Conservation (phyloP, 2,329 filamentous ascomycete genomes). For the Pseudocercospora fijiensis region DNA sequence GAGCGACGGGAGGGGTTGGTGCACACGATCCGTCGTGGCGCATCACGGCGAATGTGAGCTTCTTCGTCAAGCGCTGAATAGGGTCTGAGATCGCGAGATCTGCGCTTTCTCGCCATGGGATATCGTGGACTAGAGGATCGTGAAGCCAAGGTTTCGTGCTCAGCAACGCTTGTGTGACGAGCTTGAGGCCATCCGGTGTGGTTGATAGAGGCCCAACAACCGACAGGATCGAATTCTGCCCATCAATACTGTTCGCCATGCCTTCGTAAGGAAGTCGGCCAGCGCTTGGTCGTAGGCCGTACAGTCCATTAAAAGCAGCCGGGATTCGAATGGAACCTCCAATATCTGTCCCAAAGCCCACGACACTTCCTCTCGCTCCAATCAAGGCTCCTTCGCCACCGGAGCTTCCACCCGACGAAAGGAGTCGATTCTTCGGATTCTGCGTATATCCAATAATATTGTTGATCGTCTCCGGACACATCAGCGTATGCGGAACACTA, state of each 20-base stretch:
- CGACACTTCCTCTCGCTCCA: conserved; percentile 53
- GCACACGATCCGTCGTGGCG: conserved; percentile 52
- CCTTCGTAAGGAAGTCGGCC: conserved; percentile 53
- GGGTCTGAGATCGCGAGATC: conserved; percentile 41
- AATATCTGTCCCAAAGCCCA: conserved; percentile 57
- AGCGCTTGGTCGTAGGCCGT: conserved; percentile 55
- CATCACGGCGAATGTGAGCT: conserved; percentile 58
- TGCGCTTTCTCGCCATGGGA: conserved; percentile 61
- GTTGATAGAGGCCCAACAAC: conserved; percentile 64
- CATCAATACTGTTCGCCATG: conserved; percentile 63
- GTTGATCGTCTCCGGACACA: conserved; percentile 61
- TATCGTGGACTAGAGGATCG: conserved; percentile 63
- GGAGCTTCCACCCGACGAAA: conserved; percentile 57
- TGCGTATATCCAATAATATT: conserved; percentile 59
- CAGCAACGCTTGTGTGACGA: conserved; percentile 59
- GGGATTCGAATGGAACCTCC: conserved; percentile 60
- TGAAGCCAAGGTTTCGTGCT: conserved; percentile 62
- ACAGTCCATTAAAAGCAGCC: conserved; percentile 59
- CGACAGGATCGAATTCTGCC: conserved; percentile 62
- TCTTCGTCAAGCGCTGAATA: conserved; percentile 25
- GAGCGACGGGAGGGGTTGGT: conserved; percentile 58
- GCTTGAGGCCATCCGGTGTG: conserved; percentile 54
- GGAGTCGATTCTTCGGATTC: conserved; percentile 57
- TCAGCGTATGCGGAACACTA: conserved; percentile 56
- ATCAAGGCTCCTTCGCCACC: conserved; percentile 61